Evolutionary conservation across 2,329 filamentous ascomycete species (phyloP).

Genomic region (Laburnicola sp.): DNA sequence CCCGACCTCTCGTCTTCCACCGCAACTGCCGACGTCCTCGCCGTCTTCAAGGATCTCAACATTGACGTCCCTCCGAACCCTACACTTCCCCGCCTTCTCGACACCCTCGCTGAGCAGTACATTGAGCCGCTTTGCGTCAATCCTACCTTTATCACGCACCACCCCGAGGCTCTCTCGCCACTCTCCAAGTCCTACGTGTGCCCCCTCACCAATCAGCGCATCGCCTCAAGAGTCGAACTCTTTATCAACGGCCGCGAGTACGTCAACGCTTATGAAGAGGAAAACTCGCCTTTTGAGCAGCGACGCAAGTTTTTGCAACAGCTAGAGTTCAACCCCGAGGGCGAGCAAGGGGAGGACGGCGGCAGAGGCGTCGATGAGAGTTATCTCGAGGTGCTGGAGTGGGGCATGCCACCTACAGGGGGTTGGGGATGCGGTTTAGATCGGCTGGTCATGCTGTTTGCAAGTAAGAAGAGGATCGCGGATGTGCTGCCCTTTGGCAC

Average conservation of each 20-base stretch:
- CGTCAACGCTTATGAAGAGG: conserved; percentile 97
- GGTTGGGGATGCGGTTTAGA: conserved; percentile 97
- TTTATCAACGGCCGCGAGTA: conserved; percentile 81
- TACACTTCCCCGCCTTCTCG: conserved; percentile 72
- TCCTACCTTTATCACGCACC: conserved; percentile 85
- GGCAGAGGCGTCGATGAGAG: conserved; percentile 69
- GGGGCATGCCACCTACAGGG: conserved; percentile 90
- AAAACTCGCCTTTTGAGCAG: conserved; percentile 89
- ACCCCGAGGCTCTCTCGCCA: conserved; percentile 88
- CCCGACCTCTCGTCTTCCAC: conserved; percentile 56
- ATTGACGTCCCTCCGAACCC: conserved; percentile 56
- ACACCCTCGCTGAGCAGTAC: conserved; percentile 74
- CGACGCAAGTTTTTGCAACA: conserved; percentile 76
- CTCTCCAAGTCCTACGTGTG: conserved; percentile 85
- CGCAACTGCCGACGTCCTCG: conserved; percentile 62
- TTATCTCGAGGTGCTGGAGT: conserved; percentile 82
- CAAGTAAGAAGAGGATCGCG: conserved; percentile 74
- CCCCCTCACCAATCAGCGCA: conserved; percentile 65
- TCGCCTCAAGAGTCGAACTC: conserved; percentile 82
- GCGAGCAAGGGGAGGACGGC: conserved; percentile 37
- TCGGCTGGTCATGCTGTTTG: conserved; percentile 86
- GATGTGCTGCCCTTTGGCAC: conserved; percentile 90
- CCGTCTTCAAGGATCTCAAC: conserved; percentile 56
- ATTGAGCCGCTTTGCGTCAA: conserved; percentile 74
- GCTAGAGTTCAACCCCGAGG: conserved; percentile 43